These are phyloP conservation scores for Clarireedia paspali DNA, from an alignment of 2,329 filamentous ascomycete genomes.

Conservation along the genomic window DNA sequence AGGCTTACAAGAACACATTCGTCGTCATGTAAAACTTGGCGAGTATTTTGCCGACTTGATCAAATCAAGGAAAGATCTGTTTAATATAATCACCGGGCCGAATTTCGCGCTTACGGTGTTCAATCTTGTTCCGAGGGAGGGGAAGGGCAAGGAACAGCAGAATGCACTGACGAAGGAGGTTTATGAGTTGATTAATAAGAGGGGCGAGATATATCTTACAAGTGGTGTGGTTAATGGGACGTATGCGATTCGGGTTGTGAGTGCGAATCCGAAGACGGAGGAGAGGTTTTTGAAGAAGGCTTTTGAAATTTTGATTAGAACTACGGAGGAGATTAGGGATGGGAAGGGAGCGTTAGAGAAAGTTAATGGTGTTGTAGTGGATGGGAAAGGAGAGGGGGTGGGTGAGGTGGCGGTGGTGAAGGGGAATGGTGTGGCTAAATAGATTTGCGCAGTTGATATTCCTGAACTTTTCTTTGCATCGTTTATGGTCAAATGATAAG, in stretches of 20 bases:
- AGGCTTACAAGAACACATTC: conserved; percentile 68
- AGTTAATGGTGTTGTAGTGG: conserved; percentile 4
- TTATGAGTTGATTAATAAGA: conserved; percentile 65
- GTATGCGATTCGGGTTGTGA: conserved; percentile 76
- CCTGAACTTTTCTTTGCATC: too few relatives aligned
- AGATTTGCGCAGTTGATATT: too few relatives aligned
- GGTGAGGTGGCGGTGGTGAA: background rate
- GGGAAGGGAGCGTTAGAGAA: background rate
- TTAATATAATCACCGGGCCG: conserved; percentile 66
- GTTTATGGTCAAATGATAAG: too few relatives aligned
- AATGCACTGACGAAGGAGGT: conserved; percentile 66
- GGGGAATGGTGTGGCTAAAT: background rate
- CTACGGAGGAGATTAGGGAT: conserved; percentile 26
- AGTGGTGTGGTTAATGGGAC: conserved; percentile 64
- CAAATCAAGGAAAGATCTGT: conserved; percentile 55
- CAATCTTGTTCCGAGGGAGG: conserved; percentile 43
- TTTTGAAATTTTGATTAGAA: conserved; percentile 62
- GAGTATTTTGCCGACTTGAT: conserved; percentile 60
- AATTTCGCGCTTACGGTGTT: conserved; percentile 76
- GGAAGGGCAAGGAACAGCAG: conserved; percentile 38
- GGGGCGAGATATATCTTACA: conserved; percentile 77
- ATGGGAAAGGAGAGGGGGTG: conserved; percentile 11
- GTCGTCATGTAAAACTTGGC: conserved; percentile 60
- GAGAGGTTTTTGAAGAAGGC: conserved; percentile 64
- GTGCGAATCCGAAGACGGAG: conserved; percentile 60